A percentile compares a stretch with the other conserved stretches of the same genome.
These are phyloP conservation scores for Colletotrichum lini DNA, from an alignment of 2,329 filamentous ascomycete species.

Conservation along the genomic window DNA sequence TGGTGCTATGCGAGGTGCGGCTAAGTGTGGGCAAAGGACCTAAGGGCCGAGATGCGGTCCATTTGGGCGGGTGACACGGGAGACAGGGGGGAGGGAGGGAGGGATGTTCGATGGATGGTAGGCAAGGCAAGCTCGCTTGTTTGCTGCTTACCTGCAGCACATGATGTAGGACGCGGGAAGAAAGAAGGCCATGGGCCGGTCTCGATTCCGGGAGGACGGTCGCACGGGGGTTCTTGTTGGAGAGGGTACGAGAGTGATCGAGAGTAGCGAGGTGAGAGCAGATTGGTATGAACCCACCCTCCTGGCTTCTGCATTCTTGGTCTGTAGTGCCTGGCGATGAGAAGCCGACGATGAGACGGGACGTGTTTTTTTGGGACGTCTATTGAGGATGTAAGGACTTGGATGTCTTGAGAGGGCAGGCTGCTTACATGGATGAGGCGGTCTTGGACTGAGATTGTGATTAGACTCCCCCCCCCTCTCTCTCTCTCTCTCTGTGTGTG, in stretches of 20 bases:
- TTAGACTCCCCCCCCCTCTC: not conserved
- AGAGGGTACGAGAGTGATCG: too few species aligned
- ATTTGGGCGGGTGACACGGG: not conserved
- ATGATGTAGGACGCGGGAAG: not conserved
- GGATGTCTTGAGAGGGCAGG: not conserved
- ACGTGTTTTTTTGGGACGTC: not conserved
- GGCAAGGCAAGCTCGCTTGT: not conserved
- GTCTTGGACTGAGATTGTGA: not conserved
- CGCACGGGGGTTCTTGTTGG: not conserved
- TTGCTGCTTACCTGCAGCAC: not conserved
- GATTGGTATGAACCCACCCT: too few species aligned
- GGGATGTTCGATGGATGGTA: not conserved
- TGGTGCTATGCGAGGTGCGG: not conserved
- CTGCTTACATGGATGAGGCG: not conserved
- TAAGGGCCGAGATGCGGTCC: not conserved
- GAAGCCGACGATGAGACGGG: not conserved
- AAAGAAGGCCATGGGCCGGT: not conserved
- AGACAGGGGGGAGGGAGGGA: not conserved
- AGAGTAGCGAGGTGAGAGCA: too few species aligned
- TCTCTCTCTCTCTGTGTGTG: not conserved
- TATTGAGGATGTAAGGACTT: not conserved
- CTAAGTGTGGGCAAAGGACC: constrained; percentile 1
- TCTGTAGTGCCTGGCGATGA: too few species aligned
- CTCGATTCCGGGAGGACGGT: not conserved
- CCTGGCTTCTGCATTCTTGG: too few species aligned